Conservation (phyloP, 352 stramenopile species). For the Globisporangium yorkense region DNA sequence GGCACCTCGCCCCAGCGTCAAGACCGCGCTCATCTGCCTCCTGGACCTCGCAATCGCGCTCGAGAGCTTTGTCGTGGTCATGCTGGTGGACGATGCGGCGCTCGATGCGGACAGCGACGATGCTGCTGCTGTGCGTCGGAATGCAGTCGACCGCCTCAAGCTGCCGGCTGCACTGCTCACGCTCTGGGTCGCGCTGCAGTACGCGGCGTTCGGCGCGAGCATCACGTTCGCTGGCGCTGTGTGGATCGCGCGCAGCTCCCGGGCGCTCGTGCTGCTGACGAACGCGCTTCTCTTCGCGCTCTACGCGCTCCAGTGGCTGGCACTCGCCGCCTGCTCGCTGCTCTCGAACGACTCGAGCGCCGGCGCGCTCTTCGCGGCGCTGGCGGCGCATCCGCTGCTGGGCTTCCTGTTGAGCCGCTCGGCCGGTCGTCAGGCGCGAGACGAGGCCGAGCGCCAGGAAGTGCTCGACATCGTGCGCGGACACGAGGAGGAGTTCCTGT, state of each 20-base stretch:
- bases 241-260: conserved; percentile 2
- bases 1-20: background rate
- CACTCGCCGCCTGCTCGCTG: conserved; percentile 3
- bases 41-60: conserved; percentile 8
- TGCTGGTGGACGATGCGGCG: background rate
- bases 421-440: conserved; percentile 4
- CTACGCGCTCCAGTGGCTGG: conserved; percentile 4
- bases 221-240: conserved; percentile 7
- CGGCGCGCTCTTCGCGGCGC: conserved; percentile 3
- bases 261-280: conserved; percentile 3
- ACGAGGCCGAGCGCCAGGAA: conserved; percentile 8
- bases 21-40: conserved; percentile 4
- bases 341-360: background rate
- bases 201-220: conserved; percentile 10
- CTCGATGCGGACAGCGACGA: background rate
- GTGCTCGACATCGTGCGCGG: conserved; percentile 9
- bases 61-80: conserved; percentile 6
- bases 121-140: too few species aligned
- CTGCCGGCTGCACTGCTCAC: background rate
- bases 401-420: conserved; percentile 6
- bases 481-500: conserved; percentile 10
- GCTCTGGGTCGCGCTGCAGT: conserved; percentile 8
- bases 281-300: conserved; percentile 12
- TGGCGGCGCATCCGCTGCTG: conserved; percentile 2
- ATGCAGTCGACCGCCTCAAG: background rate